These are phyloP conservation scores for Ogataea henricii DNA, from an alignment of 805 yeast species.

Conservation along the genomic window DNA sequence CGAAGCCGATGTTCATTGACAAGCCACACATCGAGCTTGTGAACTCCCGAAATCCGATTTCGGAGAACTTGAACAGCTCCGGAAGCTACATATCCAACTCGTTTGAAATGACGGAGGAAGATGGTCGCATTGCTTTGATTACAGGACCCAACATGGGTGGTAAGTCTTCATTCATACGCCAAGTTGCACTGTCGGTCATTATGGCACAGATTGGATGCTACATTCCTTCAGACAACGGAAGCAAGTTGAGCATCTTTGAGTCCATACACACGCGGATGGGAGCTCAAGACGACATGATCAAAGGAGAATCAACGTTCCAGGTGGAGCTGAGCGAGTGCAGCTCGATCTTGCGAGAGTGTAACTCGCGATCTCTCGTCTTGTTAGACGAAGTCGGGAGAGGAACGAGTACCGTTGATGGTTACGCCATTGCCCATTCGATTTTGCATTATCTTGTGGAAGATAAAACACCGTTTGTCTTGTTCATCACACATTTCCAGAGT, in stretches of 20 bases:
- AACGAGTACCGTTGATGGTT: conserved; percentile 71
- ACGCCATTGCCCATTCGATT: conserved; percentile 75
- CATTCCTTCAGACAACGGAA: conserved; percentile 64
- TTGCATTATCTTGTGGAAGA: conserved; percentile 55
- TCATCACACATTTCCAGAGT: conserved; percentile 83
- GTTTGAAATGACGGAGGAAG: conserved; percentile 47
- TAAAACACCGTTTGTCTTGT: conserved; percentile 58
- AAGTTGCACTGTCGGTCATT: conserved; percentile 66
- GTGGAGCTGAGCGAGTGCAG: conserved; percentile 71
- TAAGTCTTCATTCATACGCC: conserved; percentile 74
- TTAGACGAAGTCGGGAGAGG: conserved; percentile 82
- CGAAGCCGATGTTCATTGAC: conserved; percentile 53
- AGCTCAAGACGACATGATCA: conserved; percentile 73
- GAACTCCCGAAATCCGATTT: conserved; percentile 50
- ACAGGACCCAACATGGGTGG: conserved; percentile 94
- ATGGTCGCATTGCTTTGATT: conserved; percentile 59
- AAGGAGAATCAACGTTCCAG: conserved; percentile 83
- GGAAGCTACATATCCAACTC: conserved; percentile 65
- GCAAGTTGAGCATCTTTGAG: conserved; percentile 60
- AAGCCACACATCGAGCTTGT: conserved; percentile 49
- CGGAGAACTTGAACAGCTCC: conserved; percentile 24
- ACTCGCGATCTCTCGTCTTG: conserved; percentile 57
- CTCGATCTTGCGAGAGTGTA: conserved; percentile 52
- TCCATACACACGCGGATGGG: conserved; percentile 66
- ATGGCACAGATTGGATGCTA: conserved; percentile 80